A percentile compares a stretch with the other conserved stretches of the same genome.
These are phyloP conservation scores for Fonsecaea multimorphosa DNA, from an alignment of 2,329 filamentous ascomycete genomes.

Conservation along the genomic window DNA sequence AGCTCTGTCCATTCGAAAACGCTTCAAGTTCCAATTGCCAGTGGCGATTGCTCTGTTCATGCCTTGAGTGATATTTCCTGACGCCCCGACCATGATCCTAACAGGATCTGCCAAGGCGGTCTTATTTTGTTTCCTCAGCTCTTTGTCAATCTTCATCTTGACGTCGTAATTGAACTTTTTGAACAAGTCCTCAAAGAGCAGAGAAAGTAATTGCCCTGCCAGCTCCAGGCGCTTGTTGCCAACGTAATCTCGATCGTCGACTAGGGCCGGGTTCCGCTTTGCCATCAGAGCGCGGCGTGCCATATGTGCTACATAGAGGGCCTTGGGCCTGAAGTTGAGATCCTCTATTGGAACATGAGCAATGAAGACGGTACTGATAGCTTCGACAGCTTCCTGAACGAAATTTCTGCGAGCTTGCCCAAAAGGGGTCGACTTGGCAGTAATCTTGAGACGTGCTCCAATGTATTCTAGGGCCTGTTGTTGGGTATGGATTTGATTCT, in stretches of 20 bases:
- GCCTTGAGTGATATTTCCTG: slow-evolving; percentile 85
- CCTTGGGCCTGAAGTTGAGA: slow-evolving; percentile 95
- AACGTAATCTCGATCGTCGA: slow-evolving; percentile 96
- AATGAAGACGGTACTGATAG: slow-evolving; percentile 88
- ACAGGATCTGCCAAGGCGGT: slow-evolving; percentile 87
- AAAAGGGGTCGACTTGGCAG: slow-evolving; percentile 65
- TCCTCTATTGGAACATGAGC: slow-evolving; percentile 92
- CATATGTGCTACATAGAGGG: slow-evolving; percentile 96
- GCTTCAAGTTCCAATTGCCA: slow-evolving; percentile 96
- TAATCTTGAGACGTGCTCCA: slow-evolving; percentile 85
- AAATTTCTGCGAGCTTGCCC: slow-evolving; percentile 73
- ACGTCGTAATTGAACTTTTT: slow-evolving; percentile 91
- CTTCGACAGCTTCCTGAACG: slow-evolving; percentile 90
- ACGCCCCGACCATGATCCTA: slow-evolving; percentile 81
- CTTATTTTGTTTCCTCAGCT: slow-evolving; percentile 89
- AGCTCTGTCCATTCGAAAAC: slow-evolving; percentile 97
- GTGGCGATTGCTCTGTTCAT: slow-evolving; percentile 97
- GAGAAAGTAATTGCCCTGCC: slow-evolving; percentile 89
- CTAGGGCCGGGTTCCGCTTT: slow-evolving; percentile 82
- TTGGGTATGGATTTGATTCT: slow-evolving; percentile 85
- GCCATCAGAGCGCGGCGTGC: slow-evolving; percentile 95
- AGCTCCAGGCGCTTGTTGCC: slow-evolving; percentile 96
- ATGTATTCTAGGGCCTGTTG: slow-evolving; percentile 95
- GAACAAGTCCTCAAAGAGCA: slow-evolving; percentile 97
- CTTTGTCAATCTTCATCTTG: slow-evolving; percentile 93